Conservation (phyloP, 2,329 filamentous ascomycete species). For the Talaromyces amestolkiae region DNA sequence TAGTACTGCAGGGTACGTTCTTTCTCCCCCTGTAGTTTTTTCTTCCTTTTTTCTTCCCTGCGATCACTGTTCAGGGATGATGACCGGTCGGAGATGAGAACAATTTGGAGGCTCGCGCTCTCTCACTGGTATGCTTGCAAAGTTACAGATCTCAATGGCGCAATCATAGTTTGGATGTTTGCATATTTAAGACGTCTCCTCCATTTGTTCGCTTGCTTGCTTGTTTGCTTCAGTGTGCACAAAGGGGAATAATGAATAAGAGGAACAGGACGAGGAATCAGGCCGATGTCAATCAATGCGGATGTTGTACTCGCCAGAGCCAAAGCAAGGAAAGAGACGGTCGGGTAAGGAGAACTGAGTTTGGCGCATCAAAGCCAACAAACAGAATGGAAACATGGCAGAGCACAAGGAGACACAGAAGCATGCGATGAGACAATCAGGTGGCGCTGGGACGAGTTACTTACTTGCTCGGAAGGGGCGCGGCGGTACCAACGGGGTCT, state of each 20-base stretch:
- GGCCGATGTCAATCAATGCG: not conserved
- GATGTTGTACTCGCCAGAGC: not conserved
- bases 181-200: not conserved
- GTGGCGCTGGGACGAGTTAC: not conserved
- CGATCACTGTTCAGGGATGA: not conserved
- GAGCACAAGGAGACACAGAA: not conserved
- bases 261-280: not conserved
- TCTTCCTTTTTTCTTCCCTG: not conserved
- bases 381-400: not conserved
- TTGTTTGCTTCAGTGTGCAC: not conserved
- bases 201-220: not conserved
- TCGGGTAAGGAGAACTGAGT: not conserved
- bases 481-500: not conserved
- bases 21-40: not conserved
- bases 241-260: not conserved
- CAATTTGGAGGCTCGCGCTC: not conserved
- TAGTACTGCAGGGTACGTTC: not conserved
- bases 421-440: not conserved
- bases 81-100: slow-evolving; percentile 1
- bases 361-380: not conserved
- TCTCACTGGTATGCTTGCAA: slow-evolving; percentile 1
- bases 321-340: not conserved
- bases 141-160: not conserved
- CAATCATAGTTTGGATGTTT: not conserved
- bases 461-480: slow-evolving; percentile 1